A percentile compares a stretch with the other conserved stretches of the same genome.
Evolutionary conservation across 179 eudicot genomes (phyloP).

Genomic region (Silene vulgaris): DNA sequence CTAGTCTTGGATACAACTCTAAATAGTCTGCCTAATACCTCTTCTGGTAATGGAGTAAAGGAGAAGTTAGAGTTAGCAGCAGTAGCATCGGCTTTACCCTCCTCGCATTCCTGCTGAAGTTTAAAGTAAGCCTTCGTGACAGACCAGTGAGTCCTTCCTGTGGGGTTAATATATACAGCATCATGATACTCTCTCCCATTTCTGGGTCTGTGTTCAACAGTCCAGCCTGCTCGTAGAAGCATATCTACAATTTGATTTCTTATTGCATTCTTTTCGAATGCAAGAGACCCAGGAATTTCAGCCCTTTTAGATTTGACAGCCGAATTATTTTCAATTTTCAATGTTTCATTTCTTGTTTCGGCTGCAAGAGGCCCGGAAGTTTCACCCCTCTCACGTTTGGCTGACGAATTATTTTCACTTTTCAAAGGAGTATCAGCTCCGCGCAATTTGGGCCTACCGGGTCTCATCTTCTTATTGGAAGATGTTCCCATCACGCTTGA

Average conservation of each 20-base stretch:
- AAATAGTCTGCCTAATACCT: conserved; percentile 52
- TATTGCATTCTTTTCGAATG: conserved; percentile 31
- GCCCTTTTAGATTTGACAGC: conserved; percentile 29
- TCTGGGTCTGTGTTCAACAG: conserved; percentile 62
- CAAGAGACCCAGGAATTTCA: conserved; percentile 33
- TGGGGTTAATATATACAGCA: conserved; percentile 58
- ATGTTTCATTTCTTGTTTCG: conserved; percentile 3
- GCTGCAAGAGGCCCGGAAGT: too few relatives aligned
- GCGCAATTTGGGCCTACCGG: conserved; percentile 4
- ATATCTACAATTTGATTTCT: conserved; percentile 54
- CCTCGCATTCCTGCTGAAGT: conserved; percentile 50
- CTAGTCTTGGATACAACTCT: conserved; percentile 40
- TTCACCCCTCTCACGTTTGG: conserved; percentile 28
- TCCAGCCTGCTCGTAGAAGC: conserved; percentile 76
- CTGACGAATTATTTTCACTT: conserved; percentile 21
- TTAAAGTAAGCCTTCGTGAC: conserved; percentile 59
- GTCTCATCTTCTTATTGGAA: conserved; percentile 15
- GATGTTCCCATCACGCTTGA: conserved; percentile 5
- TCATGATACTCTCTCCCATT: conserved; percentile 48
- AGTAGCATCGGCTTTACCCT: conserved; percentile 33
- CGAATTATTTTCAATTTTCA: conserved; percentile 13
- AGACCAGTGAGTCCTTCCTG: conserved; percentile 74
- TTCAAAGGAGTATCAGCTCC: neutral
- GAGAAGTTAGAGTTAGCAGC: conserved; percentile 29
- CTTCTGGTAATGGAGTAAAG: conserved; percentile 65